Evolutionary conservation across 1,284 basidiomycete species (phyloP).

Genomic region (Phaffia rhodozyma): DNA sequence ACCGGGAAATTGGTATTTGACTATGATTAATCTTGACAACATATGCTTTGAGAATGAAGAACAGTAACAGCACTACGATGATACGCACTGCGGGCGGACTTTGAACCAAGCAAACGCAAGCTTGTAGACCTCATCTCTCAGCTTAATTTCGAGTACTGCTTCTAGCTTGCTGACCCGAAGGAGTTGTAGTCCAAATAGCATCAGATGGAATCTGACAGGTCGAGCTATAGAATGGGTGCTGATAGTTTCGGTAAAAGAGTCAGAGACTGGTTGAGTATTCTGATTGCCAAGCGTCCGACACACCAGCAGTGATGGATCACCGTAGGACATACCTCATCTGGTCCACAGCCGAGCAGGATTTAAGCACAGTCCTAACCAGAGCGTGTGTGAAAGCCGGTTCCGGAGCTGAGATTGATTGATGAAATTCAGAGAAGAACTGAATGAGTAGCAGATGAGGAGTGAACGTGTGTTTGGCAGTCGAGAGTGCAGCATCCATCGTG

Average conservation of each 20-base stretch:
- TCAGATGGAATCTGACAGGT: slow-evolving; percentile 75
- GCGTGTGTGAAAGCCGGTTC: slow-evolving; percentile 73
- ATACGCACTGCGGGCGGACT: slow-evolving; percentile 65
- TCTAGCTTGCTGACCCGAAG: slow-evolving; percentile 81
- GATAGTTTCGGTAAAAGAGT: slow-evolving; percentile 1
- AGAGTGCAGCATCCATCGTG: slow-evolving; percentile 59
- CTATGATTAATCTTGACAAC: not conserved
- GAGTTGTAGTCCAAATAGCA: slow-evolving; percentile 87
- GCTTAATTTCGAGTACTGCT: slow-evolving; percentile 60
- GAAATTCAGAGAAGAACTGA: slow-evolving; percentile 80
- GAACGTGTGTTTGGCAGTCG: slow-evolving; percentile 60
- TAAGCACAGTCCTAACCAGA: slow-evolving; percentile 69
- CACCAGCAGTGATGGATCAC: not conserved
- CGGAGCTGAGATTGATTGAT: slow-evolving; percentile 86
- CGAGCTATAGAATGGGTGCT: slow-evolving; percentile 87
- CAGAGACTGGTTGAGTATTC: slow-evolving; percentile 1
- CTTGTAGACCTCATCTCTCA: slow-evolving; percentile 65
- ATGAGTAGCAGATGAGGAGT: slow-evolving; percentile 73
- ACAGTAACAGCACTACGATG: not conserved
- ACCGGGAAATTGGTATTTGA: not conserved
- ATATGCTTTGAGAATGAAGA: not conserved
- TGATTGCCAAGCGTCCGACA: not conserved
- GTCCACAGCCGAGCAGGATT: slow-evolving; percentile 54
- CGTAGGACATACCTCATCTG: slow-evolving; percentile 51
- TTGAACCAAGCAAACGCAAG: slow-evolving; percentile 87